Evolutionary conservation across 495 filamentous ascomycete genomes (phyloP), one percentile per base, ranked within the genome.

Genomic region (Trichoderma gamsii): DNA sequence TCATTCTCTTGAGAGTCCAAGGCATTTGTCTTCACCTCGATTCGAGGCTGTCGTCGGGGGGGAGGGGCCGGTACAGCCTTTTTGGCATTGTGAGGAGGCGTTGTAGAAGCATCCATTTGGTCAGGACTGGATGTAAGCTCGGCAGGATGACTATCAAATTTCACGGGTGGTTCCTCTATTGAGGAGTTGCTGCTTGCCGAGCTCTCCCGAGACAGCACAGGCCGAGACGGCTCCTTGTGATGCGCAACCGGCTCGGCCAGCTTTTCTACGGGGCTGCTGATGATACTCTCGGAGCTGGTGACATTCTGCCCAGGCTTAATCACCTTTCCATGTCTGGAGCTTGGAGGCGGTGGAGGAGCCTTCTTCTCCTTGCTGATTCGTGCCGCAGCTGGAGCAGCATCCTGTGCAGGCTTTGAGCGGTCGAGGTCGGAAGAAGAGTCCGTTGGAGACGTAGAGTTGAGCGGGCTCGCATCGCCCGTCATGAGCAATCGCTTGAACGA

Each of bases 301-400:
- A 25, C n/a, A 23, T 41, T 66, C 41, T 74, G 70, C 67, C 74
- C 78, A 29, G 76, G 70, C 70, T 79, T 85, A 56, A 91, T 89
- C n/a, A 86, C 76, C 73, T 87, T 89, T 7, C 89, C 89, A 77
- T 90, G 88, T 67, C 88, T 84, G 51, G 82, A 88, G 71, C 78
- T 87, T 2, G 89, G 88, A 29, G 85, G 83, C 18, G 86, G 85
- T 38, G 78, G 79, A 66, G 86, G 83, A 18, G 82, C 80, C 68
- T 80, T 80, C 71, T 80, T 81, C 46, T 61, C 56, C 27, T 61
- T 61, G 56, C 13, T 27, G 25, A 8, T 32, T 29, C 23, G 25
- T 9, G 56, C 16, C 2, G 56, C 25, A 13, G 56, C 25, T 18
- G 56, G 27, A 32, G 56, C 56, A 32, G 56, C 56, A 23, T 61